Evolutionary conservation across 768 basidiomycete species (phyloP), one percentile per base, ranked within the genome.

Genomic region (Chalciporus piperatus): DNA sequence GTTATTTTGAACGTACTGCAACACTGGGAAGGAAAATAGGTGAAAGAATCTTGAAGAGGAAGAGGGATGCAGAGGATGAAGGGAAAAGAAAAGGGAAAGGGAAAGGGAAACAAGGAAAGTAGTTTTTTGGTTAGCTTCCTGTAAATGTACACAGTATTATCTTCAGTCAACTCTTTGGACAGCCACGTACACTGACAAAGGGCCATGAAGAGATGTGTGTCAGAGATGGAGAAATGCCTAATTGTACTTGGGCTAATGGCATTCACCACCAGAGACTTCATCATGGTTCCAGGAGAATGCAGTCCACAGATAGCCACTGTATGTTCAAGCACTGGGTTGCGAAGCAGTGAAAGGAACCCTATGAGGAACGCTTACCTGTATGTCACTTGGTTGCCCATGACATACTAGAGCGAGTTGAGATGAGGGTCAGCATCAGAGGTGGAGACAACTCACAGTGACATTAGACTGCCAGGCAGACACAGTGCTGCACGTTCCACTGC

Each of bases 401-500:
- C 49, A 58, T 83, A 83, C 76, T 80, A 32, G 37, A 23, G 27
- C 12, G 22, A 11, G 9, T 5, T n/a, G 28, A 17, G 23, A 35
- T 8, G 16, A 6, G 22, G 11, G 4, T 19, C 10, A 22, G 14
- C 13, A 32, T 2, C 20, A 23, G 10, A 32, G 16, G 7, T 42
- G 6, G 3, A 2, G 32, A 32, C 4, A 32, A 70, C 74, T 41
- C 50, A 80, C 78, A 17, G 75, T 72, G 16, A 67, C 45, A 41
- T 47, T 59, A 16, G 68, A 60, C 9, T 38, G 50, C 77, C 77
- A 83, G 4, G 76, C 61, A 22, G 76, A 52, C 33, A 78, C 70
- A 20, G 73, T 66, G 6, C 70, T 59, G 53, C 82, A 81, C 43
- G 50, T 65, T 11, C 71, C 71, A 22, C 59, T 51, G n/a, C 57